Evolutionary conservation across 352 stramenopile genomes (phyloP), one percentile per base, ranked within the genome.

Genomic region (Pythium brachiatum): DNA sequence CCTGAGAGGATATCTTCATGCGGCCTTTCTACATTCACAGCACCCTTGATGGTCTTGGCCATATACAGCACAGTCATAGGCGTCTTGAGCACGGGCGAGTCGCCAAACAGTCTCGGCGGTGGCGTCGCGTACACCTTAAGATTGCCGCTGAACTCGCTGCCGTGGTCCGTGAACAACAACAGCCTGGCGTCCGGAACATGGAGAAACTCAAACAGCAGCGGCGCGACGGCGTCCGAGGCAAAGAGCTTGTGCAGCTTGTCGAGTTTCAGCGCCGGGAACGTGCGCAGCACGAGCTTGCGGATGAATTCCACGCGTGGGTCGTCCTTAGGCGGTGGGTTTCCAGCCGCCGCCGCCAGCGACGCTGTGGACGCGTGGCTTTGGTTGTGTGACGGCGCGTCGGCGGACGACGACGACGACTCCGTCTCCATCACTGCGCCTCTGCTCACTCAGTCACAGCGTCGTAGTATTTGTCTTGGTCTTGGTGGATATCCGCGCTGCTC

Each of bases 1-100:
- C 85, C 85, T 0, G 74, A 76, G 57, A 92, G 63, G 53, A 94
- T 81, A 44, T 94, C 83, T 53, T 90, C 79, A n/a, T 86, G 73
- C 34, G 76, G 76, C 29, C 73, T 78, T 21, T 89, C 78, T 20
- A 72, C 18, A 29, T 81, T 88, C 60, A 94, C 78, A 7, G 81
- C 60, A 8, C 67, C 76, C 39, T 91, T 90, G 29, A 78, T 65
- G 15, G 75, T 83, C 69, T 94, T 94, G 62, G 88, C 68, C 47
- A 91, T 60, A 68, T 92, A 94, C 48, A 94, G 38, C 29, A 94
- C 78, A 7, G 78, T 86, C 52, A 82, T 75, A 3, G 63, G 69
- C 12, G 66, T 68, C 25, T 55, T 66, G 26, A 69, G 56, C 12
- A 72, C 46, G 2, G 58, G 63, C 21, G 63, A 66, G n/a, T 62